phyloP scores from a whole-genome alignment of 805 yeast genomes.

The Groenewaldozyma tartarivorans region DNA sequence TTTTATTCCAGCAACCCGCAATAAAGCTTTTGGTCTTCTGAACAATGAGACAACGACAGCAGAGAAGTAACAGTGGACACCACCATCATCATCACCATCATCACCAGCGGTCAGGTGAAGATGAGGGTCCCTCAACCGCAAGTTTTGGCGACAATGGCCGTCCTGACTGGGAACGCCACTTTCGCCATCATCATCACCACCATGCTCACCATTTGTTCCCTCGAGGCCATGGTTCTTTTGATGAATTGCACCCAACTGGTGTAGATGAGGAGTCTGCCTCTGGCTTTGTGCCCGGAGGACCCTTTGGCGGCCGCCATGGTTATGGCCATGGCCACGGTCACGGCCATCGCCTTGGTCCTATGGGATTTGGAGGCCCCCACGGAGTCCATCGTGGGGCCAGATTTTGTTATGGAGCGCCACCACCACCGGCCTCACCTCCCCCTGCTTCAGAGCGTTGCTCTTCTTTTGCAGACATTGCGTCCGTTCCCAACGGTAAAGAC shows the following conservation, averaged over 20 bases:
- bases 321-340: not conserved
- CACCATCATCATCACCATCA: not conserved
- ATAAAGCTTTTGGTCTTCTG: not conserved
- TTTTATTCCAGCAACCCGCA: not conserved
- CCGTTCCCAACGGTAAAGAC: not conserved
- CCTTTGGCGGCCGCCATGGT: no score
- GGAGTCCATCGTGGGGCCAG: not conserved
- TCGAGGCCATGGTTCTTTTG: not conserved
- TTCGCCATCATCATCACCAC: not conserved
- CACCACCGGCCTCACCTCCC: not conserved
- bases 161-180: not conserved
- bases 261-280: not conserved
- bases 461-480: not conserved
- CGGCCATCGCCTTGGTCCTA: not conserved
- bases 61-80: no score
- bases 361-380: not conserved
- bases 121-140: not conserved
- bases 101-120: not conserved
- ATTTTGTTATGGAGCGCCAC: not conserved
- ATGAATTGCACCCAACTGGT: not conserved
- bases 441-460: not conserved
- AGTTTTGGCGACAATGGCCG: not conserved
- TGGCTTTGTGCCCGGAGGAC: no score
- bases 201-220: no score
- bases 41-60: no score